Evolutionary conservation across 1,284 basidiomycete genomes (phyloP).

Genomic region (Ganoderma resinaceum): DNA sequence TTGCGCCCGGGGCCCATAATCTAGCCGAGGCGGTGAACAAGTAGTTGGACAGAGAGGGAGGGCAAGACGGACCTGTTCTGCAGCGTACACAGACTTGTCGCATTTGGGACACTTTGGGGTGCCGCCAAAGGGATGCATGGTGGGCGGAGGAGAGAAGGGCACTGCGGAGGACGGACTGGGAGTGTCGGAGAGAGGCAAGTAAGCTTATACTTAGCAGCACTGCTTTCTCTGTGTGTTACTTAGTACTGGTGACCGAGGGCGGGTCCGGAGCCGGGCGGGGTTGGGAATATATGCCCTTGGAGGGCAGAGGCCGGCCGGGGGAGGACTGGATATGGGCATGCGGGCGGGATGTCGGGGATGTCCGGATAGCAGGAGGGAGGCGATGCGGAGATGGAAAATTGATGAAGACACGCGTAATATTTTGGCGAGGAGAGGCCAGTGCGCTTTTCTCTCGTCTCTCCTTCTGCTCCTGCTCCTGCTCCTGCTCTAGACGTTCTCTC

Average conservation of each 20-base stretch:
- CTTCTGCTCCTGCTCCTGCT: constrained; percentile 22
- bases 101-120: constrained; percentile 72
- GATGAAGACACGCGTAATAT: constrained; percentile 30
- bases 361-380: constrained; percentile 36
- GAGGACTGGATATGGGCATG: background rate
- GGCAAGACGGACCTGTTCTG: constrained; percentile 64
- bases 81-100: constrained; percentile 76
- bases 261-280: constrained; percentile 4
- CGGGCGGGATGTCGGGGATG: constrained; percentile 35
- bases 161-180: background rate
- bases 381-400: constrained; percentile 40
- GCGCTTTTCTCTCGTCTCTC: constrained; percentile 21
- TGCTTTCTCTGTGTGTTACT: background rate
- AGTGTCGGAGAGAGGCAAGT: background rate
- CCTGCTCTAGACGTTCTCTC: constrained; percentile 29
- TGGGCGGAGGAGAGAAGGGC: constrained; percentile 13
- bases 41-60: constrained; percentile 7
- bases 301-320: background rate
- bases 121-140: constrained; percentile 73
- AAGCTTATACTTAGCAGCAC: constrained; percentile 1
- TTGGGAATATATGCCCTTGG: too few species aligned
- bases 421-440: constrained; percentile 21
- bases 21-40: constrained; percentile 44
- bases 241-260: too few species aligned
- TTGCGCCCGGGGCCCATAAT: constrained; percentile 82